phyloP scores from a whole-genome alignment of 257 asterid genomes.

The Penstemon barbatus region DNA sequence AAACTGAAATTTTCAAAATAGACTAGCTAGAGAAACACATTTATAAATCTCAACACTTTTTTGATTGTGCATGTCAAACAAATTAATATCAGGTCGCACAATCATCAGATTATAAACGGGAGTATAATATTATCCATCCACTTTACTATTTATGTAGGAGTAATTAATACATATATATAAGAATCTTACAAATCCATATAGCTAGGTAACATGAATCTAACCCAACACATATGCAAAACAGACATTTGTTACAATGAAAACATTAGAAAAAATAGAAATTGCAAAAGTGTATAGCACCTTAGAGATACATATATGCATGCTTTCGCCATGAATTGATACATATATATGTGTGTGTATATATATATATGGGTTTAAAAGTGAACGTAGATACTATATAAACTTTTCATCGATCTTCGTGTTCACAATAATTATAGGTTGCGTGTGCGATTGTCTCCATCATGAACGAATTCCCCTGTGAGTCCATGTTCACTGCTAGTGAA shows the following conservation, averaged over 20 bases:
- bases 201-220: too few species aligned
- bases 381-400: slow-evolving; percentile 6
- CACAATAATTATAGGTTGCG: slow-evolving; percentile 20
- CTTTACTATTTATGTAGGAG: background rate
- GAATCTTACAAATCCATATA: slow-evolving; percentile 5
- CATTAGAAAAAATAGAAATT: slow-evolving; percentile 28
- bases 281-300: slow-evolving; percentile 5
- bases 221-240: slow-evolving; percentile 3
- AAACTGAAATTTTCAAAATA: too few species aligned
- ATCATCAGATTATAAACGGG: background rate
- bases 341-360: slow-evolving; percentile 17
- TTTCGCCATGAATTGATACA: slow-evolving; percentile 23
- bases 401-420: background rate
- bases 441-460: background rate
- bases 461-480: slow-evolving; percentile 13
- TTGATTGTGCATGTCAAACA: too few species aligned
- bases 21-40: too few species aligned
- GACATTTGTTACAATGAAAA: slow-evolving; percentile 13
- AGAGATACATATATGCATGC: slow-evolving; percentile 2
- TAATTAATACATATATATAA: background rate
- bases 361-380: background rate
- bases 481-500: slow-evolving; percentile 58
- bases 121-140: background rate
- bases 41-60: too few species aligned
- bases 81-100: background rate